Evolutionary conservation across 2,329 filamentous ascomycete genomes (phyloP), one percentile per base, ranked within the genome.

Genomic region (Xylaria sp.): DNA sequence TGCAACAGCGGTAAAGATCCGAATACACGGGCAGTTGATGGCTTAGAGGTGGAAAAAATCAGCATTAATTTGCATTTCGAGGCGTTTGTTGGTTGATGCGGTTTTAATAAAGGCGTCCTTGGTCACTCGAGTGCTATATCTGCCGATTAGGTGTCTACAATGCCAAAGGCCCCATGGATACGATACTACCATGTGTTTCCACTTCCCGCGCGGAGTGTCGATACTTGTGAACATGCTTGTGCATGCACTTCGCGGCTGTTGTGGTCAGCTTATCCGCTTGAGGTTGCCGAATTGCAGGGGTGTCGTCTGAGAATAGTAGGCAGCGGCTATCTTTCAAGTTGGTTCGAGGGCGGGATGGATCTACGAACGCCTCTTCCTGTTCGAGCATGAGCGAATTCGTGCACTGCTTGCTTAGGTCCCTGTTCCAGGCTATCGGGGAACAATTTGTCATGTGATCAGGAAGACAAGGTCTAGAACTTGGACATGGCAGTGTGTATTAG

Each of bases 1-100:
- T 78, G 11, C 63, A 66, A 38, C 62, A 62, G 48, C 60, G 66
- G 47, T 65, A 59, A 38, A 52, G 41, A 21, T 46, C 29, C 41
- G 34, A 40, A 52, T 47, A 43, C 37, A 3, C 18, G 20, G 11
- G 26, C 20, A 44, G 29, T 39, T 44, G 39, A 39, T 48, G 43
- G 29, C 44, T 54, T 42, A 18, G 19, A 39, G 41, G 40, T 20
- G 39, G 44, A 41, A 42, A 50, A 40, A 26, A 50, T 44, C 26
- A 17, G 37, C 40, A 57, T 38, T 44, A 21, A 39, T 45, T 53
- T 69, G 68, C 68, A 69, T 70, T 59, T 52, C 37, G 52, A 47
- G 67, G 68, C 67, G 68, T 70, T 70, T 66, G 67, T 70, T 69
- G 41, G 59, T 61, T 57, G 56, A 59, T 57, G 48, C 45, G 59